These are phyloP conservation scores for Ligustrum vulgare DNA, from an alignment of 257 asterid genomes.

Conservation along the genomic window DNA sequence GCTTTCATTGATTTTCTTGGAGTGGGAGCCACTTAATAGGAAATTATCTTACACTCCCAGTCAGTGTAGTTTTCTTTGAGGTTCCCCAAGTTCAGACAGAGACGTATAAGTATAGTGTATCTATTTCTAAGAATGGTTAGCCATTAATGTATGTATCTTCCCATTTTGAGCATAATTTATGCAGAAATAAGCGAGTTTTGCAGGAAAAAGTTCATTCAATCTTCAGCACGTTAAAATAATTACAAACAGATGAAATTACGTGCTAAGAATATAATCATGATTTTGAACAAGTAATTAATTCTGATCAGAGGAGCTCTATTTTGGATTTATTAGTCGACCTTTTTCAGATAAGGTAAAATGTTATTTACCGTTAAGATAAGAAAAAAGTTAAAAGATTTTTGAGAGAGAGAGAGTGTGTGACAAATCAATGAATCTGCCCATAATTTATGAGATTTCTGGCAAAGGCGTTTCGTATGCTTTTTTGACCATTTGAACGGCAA, in stretches of 20 bases:
- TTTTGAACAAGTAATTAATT: neutral
- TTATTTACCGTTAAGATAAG: neutral
- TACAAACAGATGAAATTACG: neutral
- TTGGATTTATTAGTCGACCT: neutral
- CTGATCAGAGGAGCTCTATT: neutral
- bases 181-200: slow-evolving; percentile 28
- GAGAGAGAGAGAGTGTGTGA: slow-evolving; percentile 22
- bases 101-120: slow-evolving; percentile 7
- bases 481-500: slow-evolving; percentile 39
- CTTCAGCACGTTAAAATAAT: slow-evolving; percentile 11
- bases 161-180: slow-evolving; percentile 13
- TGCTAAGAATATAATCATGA: neutral
- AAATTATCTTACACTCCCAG: neutral
- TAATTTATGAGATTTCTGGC: slow-evolving; percentile 30
- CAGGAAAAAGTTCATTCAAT: slow-evolving; percentile 20
- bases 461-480: slow-evolving; percentile 36
- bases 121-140: slow-evolving; percentile 21
- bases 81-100: neutral
- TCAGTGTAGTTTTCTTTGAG: neutral
- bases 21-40: slow-evolving; percentile 49
- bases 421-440: slow-evolving; percentile 36
- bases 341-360: neutral
- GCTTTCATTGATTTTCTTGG: slow-evolving; percentile 65
- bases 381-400: neutral
- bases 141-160: slow-evolving; percentile 34